Evolutionary conservation across 345 rosid genomes (phyloP).

Genomic region (Erysimum cheiranthoides): DNA sequence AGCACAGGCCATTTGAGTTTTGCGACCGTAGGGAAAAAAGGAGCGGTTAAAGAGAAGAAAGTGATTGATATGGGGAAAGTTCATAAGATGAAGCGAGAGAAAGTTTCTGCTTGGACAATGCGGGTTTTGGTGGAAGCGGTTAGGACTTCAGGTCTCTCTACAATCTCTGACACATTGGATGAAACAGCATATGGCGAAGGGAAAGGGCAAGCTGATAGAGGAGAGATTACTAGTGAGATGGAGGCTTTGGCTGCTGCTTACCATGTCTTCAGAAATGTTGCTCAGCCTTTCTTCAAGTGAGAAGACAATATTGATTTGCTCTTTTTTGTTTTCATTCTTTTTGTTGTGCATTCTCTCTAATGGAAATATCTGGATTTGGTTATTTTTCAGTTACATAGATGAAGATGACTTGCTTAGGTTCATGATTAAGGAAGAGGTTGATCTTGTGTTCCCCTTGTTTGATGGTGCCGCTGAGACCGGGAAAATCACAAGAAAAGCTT

Average conservation of each 20-base stretch:
- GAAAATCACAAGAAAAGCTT: constrained; percentile 61
- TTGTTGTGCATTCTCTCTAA: constrained; percentile 11
- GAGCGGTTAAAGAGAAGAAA: constrained; percentile 56
- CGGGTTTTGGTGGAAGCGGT: constrained; percentile 76
- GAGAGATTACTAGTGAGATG: constrained; percentile 79
- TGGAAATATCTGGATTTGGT: constrained; percentile 10
- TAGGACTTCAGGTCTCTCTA: constrained; percentile 68
- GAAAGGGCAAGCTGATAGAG: constrained; percentile 55
- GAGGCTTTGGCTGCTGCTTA: constrained; percentile 80
- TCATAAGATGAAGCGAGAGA: constrained; percentile 77
- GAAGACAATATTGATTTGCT: constrained; percentile 28
- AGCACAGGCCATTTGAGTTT: constrained; percentile 63
- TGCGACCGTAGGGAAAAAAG: constrained; percentile 53
- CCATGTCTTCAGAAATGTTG: constrained; percentile 67
- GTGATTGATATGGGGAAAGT: constrained; percentile 81
- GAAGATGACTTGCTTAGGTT: constrained; percentile 79
- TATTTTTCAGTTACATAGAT: constrained; percentile 59
- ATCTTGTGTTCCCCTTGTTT: constrained; percentile 70
- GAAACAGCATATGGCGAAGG: constrained; percentile 51
- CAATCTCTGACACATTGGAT: constrained; percentile 74
- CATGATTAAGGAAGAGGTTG: constrained; percentile 91
- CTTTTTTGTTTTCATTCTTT: neutral
- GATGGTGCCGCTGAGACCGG: constrained; percentile 67
- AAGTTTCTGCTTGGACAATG: constrained; percentile 93
- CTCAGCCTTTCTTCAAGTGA: constrained; percentile 57